Evolutionary conservation across 805 yeast genomes (phyloP).

Genomic region (Candida verbasci): DNA sequence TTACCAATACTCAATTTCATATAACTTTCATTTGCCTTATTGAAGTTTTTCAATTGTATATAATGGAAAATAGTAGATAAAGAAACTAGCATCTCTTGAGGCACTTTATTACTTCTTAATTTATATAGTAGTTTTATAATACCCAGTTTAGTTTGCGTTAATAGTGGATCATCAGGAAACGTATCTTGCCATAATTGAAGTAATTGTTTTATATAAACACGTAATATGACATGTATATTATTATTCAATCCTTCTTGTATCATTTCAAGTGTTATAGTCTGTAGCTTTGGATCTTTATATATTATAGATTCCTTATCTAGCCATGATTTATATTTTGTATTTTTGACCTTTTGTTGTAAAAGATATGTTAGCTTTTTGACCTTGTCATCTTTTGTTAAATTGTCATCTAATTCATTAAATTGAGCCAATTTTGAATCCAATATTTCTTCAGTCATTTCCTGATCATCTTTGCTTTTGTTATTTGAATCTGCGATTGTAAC

Average conservation of each 20-base stretch:
- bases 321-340: conserved; percentile 10
- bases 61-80: conserved; percentile 57
- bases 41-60: conserved; percentile 50
- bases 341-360: conserved; percentile 7
- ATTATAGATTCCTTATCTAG: conserved; percentile 10
- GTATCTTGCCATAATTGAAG: conserved; percentile 36
- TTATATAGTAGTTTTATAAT: conserved; percentile 48
- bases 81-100: conserved; percentile 45
- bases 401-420: conserved; percentile 5
- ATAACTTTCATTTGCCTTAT: conserved; percentile 62
- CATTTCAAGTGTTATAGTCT: conserved; percentile 2
- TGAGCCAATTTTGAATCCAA: conserved; percentile 8
- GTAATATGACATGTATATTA: conserved; percentile 30
- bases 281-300: conserved; percentile 6
- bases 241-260: not conserved
- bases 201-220: conserved; percentile 45
- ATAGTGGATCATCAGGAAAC: conserved; percentile 9
- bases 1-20: conserved; percentile 78
- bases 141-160: conserved; percentile 37
- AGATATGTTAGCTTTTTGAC: conserved; percentile 8
- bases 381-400: conserved; percentile 15
- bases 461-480: not conserved
- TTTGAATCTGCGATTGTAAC: too few relatives aligned
- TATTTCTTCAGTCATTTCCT: conserved; percentile 5
- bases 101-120: conserved; percentile 33